phyloP scores from a whole-genome alignment of 2,329 filamentous ascomycete genomes.

The Fusarium goolgardi region DNA sequence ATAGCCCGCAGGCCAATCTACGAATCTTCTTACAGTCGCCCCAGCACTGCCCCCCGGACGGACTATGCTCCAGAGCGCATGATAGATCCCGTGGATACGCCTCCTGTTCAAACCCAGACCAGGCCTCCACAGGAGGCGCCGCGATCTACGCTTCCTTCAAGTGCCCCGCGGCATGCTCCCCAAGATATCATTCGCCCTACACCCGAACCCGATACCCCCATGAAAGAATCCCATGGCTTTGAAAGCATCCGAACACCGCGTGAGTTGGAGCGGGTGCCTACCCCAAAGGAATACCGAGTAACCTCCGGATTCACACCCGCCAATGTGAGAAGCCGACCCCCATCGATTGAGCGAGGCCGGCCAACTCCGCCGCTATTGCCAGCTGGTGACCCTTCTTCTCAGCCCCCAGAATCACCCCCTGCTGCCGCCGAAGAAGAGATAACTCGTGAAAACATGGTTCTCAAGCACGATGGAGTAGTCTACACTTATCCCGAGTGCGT shows the following conservation, averaged over 20 bases:
- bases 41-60: slow-evolving; percentile 18
- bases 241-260: slow-evolving; percentile 29
- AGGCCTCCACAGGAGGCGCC: slow-evolving; percentile 13
- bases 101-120: slow-evolving; percentile 18
- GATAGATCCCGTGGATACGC: slow-evolving; percentile 29
- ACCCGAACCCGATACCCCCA: slow-evolving; percentile 35
- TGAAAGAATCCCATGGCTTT: slow-evolving; percentile 27
- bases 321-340: slow-evolving; percentile 46
- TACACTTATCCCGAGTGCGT: slow-evolving; percentile 65
- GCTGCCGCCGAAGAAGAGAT: slow-evolving; percentile 51
- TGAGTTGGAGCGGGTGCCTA: slow-evolving; percentile 46
- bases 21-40: slow-evolving; percentile 3
- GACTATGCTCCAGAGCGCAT: slow-evolving; percentile 39
- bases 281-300: slow-evolving; percentile 45
- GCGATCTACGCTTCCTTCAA: slow-evolving; percentile 31
- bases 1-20: slow-evolving; percentile 6
- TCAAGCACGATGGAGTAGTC: slow-evolving; percentile 62
- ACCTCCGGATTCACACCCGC: slow-evolving; percentile 50
- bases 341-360: slow-evolving; percentile 45
- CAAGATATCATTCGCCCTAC: slow-evolving; percentile 39
- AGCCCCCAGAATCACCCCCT: slow-evolving; percentile 31
- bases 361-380: slow-evolving; percentile 47
- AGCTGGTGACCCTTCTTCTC: slow-evolving; percentile 44
- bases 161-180: slow-evolving; percentile 22
- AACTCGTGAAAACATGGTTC: slow-evolving; percentile 57